Percentiles rank a stretch among this genome's conserved stretches.
Evolutionary conservation across 2,329 filamentous ascomycete species (phyloP).

Genomic region (Fonsecaea pugnacius): DNA sequence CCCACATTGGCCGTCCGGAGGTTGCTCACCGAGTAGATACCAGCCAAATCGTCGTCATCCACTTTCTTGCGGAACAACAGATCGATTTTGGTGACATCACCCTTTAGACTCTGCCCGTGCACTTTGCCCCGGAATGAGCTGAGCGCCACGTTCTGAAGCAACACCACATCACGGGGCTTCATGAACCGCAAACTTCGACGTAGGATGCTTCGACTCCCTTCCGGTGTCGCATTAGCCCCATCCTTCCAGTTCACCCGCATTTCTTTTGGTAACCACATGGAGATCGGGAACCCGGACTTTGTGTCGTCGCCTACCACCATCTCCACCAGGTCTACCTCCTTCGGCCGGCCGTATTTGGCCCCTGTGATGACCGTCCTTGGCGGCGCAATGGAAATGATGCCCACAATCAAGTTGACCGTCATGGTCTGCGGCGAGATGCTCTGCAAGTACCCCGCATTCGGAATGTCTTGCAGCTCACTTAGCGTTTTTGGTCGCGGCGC

Average conservation of each 20-base stretch:
- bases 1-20: slow-evolving; percentile 46
- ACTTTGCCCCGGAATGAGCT: slow-evolving; percentile 75
- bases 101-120: slow-evolving; percentile 80
- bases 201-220: slow-evolving; percentile 42
- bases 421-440: slow-evolving; percentile 77
- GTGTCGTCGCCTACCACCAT: slow-evolving; percentile 85
- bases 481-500: slow-evolving; percentile 46
- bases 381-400: slow-evolving; percentile 72
- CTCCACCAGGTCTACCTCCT: slow-evolving; percentile 69
- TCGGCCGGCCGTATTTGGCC: slow-evolving; percentile 51
- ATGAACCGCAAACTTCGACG: slow-evolving; percentile 54
- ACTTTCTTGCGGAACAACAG: slow-evolving; percentile 65
- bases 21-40: slow-evolving; percentile 61
- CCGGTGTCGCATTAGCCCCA: slow-evolving; percentile 34
- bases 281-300: slow-evolving; percentile 75
- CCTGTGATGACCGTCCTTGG: slow-evolving; percentile 71
- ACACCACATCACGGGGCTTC: slow-evolving; percentile 73
- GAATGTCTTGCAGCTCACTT: slow-evolving; percentile 71
- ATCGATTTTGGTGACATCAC: slow-evolving; percentile 70
- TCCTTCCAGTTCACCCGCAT: slow-evolving; percentile 37
- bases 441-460: slow-evolving; percentile 66
- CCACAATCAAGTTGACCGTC: slow-evolving; percentile 80
- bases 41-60: slow-evolving; percentile 58
- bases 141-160: slow-evolving; percentile 79
- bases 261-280: slow-evolving; percentile 71